Evolutionary conservation across 139 green algal genomes (phyloP).

Genomic region (Astrephomene gubernaculifera): DNA sequence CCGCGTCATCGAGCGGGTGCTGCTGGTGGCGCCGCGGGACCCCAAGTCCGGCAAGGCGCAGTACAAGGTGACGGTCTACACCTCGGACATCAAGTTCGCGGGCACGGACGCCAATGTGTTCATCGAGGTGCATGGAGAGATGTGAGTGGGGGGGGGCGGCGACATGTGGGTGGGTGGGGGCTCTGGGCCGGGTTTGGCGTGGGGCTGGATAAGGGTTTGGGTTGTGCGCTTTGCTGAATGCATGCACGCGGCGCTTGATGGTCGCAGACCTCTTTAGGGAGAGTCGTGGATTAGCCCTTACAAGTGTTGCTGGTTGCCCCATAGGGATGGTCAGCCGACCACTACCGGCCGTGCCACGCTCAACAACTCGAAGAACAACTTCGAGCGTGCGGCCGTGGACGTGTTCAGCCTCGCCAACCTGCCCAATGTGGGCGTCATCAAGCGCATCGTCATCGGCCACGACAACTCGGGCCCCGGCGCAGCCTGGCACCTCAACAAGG

Average conservation of each 20-base stretch:
- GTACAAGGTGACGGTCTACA: slow-evolving; percentile 66
- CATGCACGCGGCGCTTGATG: too few species aligned
- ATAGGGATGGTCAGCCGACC: slow-evolving; percentile 51
- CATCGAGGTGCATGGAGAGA: slow-evolving; percentile 63
- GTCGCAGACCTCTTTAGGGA: too few species aligned
- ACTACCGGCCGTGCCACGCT: slow-evolving; percentile 45
- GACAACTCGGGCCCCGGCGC: slow-evolving; percentile 67
- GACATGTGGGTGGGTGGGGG: too few species aligned
- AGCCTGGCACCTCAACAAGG: slow-evolving; percentile 74
- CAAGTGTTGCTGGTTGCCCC: not conserved
- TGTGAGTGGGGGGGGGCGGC: not conserved
- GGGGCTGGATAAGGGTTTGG: too few species aligned
- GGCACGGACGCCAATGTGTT: slow-evolving; percentile 80
- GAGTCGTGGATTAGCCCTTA: not conserved
- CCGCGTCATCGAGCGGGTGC: slow-evolving; percentile 45
- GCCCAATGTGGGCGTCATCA: slow-evolving; percentile 59
- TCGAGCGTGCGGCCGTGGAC: slow-evolving; percentile 68
- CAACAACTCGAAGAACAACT: slow-evolving; percentile 67
- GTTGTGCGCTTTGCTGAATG: too few species aligned
- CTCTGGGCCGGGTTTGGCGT: too few species aligned
- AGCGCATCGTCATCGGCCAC: slow-evolving; percentile 70
- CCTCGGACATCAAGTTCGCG: slow-evolving; percentile 64
- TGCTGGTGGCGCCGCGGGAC: slow-evolving; percentile 48
- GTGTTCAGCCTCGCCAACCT: slow-evolving; percentile 60
- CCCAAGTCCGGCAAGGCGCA: slow-evolving; percentile 41